Percentiles rank a stretch among this genome's conserved stretches.
phyloP scores from a whole-genome alignment of 2,329 filamentous ascomycete species.

The Dryadomyces sulphureus region DNA sequence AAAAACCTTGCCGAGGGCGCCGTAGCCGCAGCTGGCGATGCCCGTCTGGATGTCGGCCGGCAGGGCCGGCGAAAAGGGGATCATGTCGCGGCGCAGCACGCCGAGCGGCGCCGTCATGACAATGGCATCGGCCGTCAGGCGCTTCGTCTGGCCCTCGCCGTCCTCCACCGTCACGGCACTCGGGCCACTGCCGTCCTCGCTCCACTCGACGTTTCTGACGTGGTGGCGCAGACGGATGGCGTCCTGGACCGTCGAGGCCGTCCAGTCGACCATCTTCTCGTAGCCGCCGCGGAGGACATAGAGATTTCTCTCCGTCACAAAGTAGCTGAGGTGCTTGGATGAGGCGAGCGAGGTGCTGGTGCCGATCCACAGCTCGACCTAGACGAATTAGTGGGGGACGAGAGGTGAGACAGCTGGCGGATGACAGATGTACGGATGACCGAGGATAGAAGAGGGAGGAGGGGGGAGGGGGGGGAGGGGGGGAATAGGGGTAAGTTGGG shows the following conservation, averaged over 20 bases:
- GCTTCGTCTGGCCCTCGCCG: neutral
- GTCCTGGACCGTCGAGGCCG: neutral
- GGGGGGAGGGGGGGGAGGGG: neutral
- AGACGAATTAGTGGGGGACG: neutral
- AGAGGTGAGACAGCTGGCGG: too few species aligned
- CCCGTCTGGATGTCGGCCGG: neutral
- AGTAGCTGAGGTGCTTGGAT: conserved; percentile 3
- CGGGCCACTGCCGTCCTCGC: neutral
- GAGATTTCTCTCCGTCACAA: conserved; percentile 2
- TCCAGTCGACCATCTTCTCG: conserved; percentile 2
- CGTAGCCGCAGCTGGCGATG: neutral
- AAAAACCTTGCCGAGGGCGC: conserved; percentile 4
- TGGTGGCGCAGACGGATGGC: conserved; percentile 1
- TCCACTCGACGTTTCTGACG: conserved; percentile 1
- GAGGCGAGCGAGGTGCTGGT: conserved; percentile 1
- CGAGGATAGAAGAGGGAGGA: too few species aligned
- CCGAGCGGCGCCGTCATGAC: conserved; percentile 1
- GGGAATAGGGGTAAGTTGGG: too few species aligned
- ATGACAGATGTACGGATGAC: too few species aligned
- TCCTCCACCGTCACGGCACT: neutral
- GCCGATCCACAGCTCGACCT: conserved; percentile 1
- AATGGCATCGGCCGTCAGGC: neutral
- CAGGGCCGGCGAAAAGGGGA: conserved; percentile 1
- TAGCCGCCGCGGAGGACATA: conserved; percentile 1
- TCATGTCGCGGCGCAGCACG: neutral